These are phyloP conservation scores for Afroboletus lepidellus DNA, from an alignment of 1,284 basidiomycete genomes.

Conservation along the genomic window DNA sequence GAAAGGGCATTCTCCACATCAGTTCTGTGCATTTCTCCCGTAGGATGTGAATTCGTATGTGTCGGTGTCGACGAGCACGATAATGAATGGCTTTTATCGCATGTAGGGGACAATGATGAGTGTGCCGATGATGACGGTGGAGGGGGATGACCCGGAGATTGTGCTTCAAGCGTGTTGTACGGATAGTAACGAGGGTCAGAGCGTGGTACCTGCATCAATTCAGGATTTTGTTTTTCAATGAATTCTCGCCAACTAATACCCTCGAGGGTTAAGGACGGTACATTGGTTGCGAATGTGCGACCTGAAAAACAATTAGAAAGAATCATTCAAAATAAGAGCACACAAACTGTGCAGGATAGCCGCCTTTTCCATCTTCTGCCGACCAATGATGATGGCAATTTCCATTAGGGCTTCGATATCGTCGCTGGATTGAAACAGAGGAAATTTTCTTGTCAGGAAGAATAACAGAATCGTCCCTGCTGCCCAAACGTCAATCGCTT, in stretches of 20 bases:
- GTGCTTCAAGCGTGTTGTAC: slow-evolving; percentile 33
- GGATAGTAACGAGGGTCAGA: slow-evolving; percentile 56
- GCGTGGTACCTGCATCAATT: slow-evolving; percentile 57
- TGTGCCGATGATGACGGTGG: slow-evolving; percentile 37
- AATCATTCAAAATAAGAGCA: slow-evolving; percentile 6
- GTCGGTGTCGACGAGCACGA: slow-evolving; percentile 34
- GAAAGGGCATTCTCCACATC: slow-evolving; percentile 71
- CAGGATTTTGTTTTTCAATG: slow-evolving; percentile 75
- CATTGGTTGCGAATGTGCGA: slow-evolving; percentile 82
- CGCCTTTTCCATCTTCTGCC: slow-evolving; percentile 78
- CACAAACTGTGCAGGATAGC: slow-evolving; percentile 87
- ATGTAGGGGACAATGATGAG: slow-evolving; percentile 17
- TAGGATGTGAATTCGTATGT: slow-evolving; percentile 26
- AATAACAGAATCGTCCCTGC: slow-evolving; percentile 91
- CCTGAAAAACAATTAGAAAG: slow-evolving; percentile 46
- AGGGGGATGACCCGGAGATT: slow-evolving; percentile 25
- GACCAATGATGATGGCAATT: slow-evolving; percentile 87
- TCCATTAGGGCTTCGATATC: slow-evolving; percentile 96
- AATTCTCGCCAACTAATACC: slow-evolving; percentile 72
- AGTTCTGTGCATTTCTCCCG: slow-evolving; percentile 43
- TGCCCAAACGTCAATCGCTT: slow-evolving; percentile 97
- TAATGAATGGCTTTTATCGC: slow-evolving; percentile 18
- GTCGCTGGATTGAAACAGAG: slow-evolving; percentile 92
- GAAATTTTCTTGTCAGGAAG: slow-evolving; percentile 91
- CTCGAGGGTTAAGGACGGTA: slow-evolving; percentile 68